Conservation (phyloP, 1,284 basidiomycete species). For the Microstroma glucosiphilum region DNA sequence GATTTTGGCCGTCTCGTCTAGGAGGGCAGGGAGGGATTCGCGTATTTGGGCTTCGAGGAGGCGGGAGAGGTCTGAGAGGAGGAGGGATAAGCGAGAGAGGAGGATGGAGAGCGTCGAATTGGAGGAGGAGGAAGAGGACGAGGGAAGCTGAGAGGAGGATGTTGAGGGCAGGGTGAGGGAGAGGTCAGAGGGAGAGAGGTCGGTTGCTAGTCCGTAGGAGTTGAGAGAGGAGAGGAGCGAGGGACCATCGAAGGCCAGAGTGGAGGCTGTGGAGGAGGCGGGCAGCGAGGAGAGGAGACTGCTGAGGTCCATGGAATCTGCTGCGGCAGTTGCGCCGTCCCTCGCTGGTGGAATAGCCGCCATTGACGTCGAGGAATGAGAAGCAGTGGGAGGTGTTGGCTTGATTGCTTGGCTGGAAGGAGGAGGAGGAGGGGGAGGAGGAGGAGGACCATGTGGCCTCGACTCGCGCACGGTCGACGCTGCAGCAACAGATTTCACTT, state of each 20-base stretch:
- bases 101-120: background rate
- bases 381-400: too few species aligned
- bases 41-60: background rate
- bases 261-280: background rate
- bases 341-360: too few species aligned
- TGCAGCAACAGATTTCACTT: too few species aligned
- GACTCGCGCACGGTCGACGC: too few species aligned
- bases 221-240: constrained; percentile 5
- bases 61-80: constrained; percentile 8
- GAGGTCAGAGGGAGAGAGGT: background rate
- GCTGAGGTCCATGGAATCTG: too few species aligned
- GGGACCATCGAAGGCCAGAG: background rate
- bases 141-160: background rate
- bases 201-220: constrained; percentile 1
- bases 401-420: too few species aligned
- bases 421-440: too few species aligned
- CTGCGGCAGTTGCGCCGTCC: too few species aligned
- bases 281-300: too few species aligned
- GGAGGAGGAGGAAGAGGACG: background rate
- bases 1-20: background rate
- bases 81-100: constrained; percentile 1
- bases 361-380: too few species aligned
- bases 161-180: background rate
- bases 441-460: too few species aligned
- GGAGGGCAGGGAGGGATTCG: background rate